A percentile compares a stretch with the other conserved stretches of the same genome.
Conservation (phyloP, 352 stramenopile genomes). For the Globisporangium viniferum region DNA sequence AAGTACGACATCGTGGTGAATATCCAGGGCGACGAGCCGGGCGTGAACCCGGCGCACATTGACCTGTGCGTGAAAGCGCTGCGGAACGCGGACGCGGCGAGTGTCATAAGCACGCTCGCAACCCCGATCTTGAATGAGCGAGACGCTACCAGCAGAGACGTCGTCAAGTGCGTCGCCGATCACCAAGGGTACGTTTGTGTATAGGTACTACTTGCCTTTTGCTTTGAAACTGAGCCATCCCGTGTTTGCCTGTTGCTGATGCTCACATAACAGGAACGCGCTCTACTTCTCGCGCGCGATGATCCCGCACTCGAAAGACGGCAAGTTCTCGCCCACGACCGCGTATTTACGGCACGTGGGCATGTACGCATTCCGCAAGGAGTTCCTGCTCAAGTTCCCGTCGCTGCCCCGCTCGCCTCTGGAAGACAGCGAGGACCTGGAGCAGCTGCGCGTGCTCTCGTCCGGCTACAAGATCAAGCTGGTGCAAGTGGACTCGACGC, state of each 20-base stretch:
- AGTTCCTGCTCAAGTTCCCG: conserved; percentile 72
- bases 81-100: conserved; percentile 30
- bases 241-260: background rate
- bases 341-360: conserved; percentile 74
- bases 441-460: conserved; percentile 83
- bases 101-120: conserved; percentile 77
- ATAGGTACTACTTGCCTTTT: background rate
- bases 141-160: conserved; percentile 52
- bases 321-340: conserved; percentile 44
- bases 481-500: conserved; percentile 52
- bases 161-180: conserved; percentile 79
- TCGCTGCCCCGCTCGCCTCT: conserved; percentile 48
- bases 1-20: conserved; percentile 81
- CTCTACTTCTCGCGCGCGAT: conserved; percentile 84
- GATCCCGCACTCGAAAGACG: conserved; percentile 73
- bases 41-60: conserved; percentile 76
- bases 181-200: conserved; percentile 38
- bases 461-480: conserved; percentile 71
- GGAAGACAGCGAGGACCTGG: conserved; percentile 70
- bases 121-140: conserved; percentile 58
- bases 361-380: conserved; percentile 75
- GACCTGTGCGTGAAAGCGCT: conserved; percentile 64
- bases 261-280: conserved; percentile 41
- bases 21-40: conserved; percentile 81
- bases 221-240: background rate